phyloP scores from a whole-genome alignment of 1,284 basidiomycete species.

The Paramarasmius palmivorus region DNA sequence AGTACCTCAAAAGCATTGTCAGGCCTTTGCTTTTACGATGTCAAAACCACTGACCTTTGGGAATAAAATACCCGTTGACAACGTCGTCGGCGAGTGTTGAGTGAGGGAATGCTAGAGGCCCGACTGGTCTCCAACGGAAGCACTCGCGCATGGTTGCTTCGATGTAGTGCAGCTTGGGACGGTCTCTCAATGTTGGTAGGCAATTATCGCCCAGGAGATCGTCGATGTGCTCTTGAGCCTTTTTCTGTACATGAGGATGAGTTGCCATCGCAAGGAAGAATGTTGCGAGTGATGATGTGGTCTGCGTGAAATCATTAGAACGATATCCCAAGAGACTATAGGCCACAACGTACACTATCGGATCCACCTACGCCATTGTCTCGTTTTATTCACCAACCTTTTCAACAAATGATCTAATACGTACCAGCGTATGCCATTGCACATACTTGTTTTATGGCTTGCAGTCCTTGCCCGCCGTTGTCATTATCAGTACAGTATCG shows the following conservation, averaged over 20 bases:
- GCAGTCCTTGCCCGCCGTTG: too few relatives aligned
- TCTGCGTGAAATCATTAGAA: not conserved
- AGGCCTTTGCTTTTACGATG: too few relatives aligned
- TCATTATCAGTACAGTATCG: too few relatives aligned
- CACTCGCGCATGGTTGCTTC: slow-evolving; percentile 3
- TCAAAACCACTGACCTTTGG: slow-evolving; percentile 12
- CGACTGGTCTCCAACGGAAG: slow-evolving; percentile 8
- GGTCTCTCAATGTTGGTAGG: slow-evolving; percentile 4
- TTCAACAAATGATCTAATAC: too few relatives aligned
- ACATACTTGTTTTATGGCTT: too few relatives aligned
- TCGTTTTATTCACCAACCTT: too few relatives aligned
- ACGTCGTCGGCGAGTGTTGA: not conserved
- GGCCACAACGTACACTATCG: not conserved
- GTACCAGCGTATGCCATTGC: too few relatives aligned
- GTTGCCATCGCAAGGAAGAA: slow-evolving; percentile 6
- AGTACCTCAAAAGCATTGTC: too few relatives aligned
- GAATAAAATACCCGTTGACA: slow-evolving; percentile 6
- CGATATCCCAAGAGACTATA: not conserved
- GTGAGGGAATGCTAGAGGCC: slow-evolving; percentile 4
- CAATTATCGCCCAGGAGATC: slow-evolving; percentile 1
- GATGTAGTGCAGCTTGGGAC: slow-evolving; percentile 5
- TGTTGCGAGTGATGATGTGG: not conserved
- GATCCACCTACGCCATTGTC: too few relatives aligned
- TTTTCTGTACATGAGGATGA: slow-evolving; percentile 1
- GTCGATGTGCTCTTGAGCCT: slow-evolving; percentile 10